A percentile compares a stretch with the other conserved stretches of the same genome.
phyloP scores from a whole-genome alignment of 2,329 filamentous ascomycete genomes.

The Arthrobotrys conoides region DNA sequence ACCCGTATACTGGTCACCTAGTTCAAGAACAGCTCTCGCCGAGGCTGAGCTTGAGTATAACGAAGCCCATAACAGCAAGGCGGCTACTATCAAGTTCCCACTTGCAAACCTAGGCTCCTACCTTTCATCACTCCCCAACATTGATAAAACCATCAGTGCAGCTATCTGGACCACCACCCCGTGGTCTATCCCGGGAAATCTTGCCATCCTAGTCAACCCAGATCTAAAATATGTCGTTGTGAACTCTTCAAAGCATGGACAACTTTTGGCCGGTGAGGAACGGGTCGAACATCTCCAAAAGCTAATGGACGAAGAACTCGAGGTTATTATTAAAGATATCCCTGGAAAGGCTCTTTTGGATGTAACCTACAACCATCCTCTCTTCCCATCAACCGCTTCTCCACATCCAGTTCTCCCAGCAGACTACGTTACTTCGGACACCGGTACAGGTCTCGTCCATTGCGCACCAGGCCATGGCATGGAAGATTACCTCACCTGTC shows the following conservation, averaged over 20 bases:
- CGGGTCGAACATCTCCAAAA: conserved; percentile 74
- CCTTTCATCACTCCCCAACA: conserved; percentile 62
- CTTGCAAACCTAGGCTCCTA: conserved; percentile 71
- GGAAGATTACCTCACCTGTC: conserved; percentile 92
- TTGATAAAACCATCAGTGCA: conserved; percentile 75
- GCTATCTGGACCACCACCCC: conserved; percentile 99
- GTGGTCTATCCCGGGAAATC: conserved; percentile 95
- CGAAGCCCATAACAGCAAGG: conserved; percentile 78
- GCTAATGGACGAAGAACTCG: conserved; percentile 70
- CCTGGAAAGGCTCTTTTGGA: conserved; percentile 77
- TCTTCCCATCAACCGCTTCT: conserved; percentile 74
- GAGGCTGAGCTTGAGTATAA: conserved; percentile 89
- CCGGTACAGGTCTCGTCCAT: conserved; percentile 96
- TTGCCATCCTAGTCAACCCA: conserved; percentile 84
- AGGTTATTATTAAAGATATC: conserved; percentile 73
- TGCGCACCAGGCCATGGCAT: conserved; percentile 94
- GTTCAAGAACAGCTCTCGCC: conserved; percentile 82
- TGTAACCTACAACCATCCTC: conserved; percentile 78
- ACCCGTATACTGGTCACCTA: conserved; percentile 89
- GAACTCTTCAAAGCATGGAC: conserved; percentile 71
- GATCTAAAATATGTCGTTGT: conserved; percentile 82
- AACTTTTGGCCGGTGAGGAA: conserved; percentile 79
- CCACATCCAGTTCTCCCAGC: conserved; percentile 82
- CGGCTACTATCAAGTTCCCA: conserved; percentile 86
- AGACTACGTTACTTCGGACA: conserved; percentile 88